A percentile compares a stretch with the other conserved stretches of the same genome.
Conservation (phyloP, 306 rosid genomes). For the Quercus wislizeni region DNA sequence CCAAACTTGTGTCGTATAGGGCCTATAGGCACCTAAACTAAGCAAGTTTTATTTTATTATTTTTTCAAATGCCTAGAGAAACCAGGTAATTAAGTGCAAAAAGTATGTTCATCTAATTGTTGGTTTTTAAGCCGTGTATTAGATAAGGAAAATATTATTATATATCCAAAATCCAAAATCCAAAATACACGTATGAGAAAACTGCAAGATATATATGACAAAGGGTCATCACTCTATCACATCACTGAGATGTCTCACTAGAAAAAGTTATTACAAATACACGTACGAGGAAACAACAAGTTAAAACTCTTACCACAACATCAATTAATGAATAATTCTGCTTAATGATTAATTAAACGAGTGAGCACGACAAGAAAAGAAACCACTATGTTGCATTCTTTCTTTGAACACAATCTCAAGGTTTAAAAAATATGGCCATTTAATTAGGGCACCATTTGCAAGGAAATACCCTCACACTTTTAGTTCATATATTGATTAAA, state of each 20-base stretch:
- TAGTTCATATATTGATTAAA: neutral
- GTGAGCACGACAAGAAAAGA: neutral
- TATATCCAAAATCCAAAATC: no score
- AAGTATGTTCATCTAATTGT: no score
- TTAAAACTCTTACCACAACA: neutral
- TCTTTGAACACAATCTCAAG: neutral
- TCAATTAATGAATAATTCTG: neutral
- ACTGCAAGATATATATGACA: neutral
- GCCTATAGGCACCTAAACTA: neutral
- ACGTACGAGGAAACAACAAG: neutral
- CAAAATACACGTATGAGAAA: no score
- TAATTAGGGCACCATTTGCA: neutral
- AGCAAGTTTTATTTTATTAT: neutral
- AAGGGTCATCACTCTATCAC: neutral
- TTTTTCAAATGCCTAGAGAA: neutral
- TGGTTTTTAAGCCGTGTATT: no score
- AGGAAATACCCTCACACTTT: neutral
- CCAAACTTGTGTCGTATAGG: neutral
- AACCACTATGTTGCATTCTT: neutral
- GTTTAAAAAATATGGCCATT: neutral
- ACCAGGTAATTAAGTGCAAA: neutral
- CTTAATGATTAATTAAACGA: no score
- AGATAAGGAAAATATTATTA: no score
- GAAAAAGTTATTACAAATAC: neutral
- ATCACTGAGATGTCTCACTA: neutral